These are phyloP conservation scores for Microthlaspi erraticum DNA, from an alignment of 345 rosid species.

Conservation along the genomic window DNA sequence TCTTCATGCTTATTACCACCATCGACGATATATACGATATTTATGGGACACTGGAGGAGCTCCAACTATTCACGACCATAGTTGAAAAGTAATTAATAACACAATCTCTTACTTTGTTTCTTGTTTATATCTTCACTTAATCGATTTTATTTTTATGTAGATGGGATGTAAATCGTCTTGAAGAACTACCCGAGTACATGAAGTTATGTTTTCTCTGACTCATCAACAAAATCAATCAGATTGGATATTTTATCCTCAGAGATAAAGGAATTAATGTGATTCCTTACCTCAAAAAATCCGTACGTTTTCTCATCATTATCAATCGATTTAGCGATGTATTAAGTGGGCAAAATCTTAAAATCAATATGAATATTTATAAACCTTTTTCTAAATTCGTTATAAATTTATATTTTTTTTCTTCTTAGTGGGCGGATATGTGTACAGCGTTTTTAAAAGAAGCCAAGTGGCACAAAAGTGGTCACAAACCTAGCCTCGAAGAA, in stretches of 20 bases:
- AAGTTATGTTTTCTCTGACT: slow-evolving; percentile 49
- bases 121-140: background rate
- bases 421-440: slow-evolving; percentile 54
- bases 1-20: slow-evolving; percentile 32
- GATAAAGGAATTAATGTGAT: slow-evolving; percentile 43
- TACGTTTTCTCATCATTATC: slow-evolving; percentile 25
- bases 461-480: slow-evolving; percentile 47
- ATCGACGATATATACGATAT: slow-evolving; percentile 57
- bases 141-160: slow-evolving; percentile 28
- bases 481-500: slow-evolving; percentile 48
- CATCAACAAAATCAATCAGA: slow-evolving; percentile 44
- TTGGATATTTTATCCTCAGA: slow-evolving; percentile 41
- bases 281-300: slow-evolving; percentile 48
- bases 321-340: background rate
- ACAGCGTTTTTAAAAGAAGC: slow-evolving; percentile 51
- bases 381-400: background rate
- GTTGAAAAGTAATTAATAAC: slow-evolving; percentile 32
- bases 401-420: background rate
- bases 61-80: slow-evolving; percentile 40
- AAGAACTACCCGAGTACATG: slow-evolving; percentile 58
- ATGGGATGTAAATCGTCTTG: slow-evolving; percentile 50
- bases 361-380: background rate
- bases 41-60: slow-evolving; percentile 53
- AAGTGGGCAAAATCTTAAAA: background rate
- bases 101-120: background rate